Evolutionary conservation across 306 rosid genomes (phyloP).

Genomic region (Lupinus albus): DNA sequence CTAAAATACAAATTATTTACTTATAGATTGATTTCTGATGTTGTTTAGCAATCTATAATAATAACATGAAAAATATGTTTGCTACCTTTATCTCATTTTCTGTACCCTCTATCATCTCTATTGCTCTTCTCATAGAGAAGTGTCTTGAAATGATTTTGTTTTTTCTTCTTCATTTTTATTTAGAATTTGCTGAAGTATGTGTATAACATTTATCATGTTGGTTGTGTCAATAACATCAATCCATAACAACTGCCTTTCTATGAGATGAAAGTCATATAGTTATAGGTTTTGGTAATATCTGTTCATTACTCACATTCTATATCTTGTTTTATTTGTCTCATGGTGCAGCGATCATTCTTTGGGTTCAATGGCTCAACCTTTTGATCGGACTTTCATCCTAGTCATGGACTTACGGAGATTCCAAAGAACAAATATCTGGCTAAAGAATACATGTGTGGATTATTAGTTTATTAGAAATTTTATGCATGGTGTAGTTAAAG

Average conservation of each 20-base stretch:
- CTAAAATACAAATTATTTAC: slow-evolving; percentile 2
- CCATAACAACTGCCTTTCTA: slow-evolving; percentile 4
- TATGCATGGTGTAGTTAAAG: slow-evolving; percentile 37
- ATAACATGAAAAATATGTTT: not conserved
- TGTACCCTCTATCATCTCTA: slow-evolving; percentile 9
- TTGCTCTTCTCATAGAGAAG: not conserved
- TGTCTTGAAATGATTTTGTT: not conserved
- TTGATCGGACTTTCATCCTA: slow-evolving; percentile 44
- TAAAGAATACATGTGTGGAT: slow-evolving; percentile 25
- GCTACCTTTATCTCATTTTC: not conserved
- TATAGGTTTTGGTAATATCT: slow-evolving; percentile 6
- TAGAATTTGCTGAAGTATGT: slow-evolving; percentile 21
- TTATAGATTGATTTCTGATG: slow-evolving; percentile 16
- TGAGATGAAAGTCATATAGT: slow-evolving; percentile 4
- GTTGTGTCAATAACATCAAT: not conserved
- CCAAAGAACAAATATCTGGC: slow-evolving; percentile 11
- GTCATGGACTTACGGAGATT: slow-evolving; percentile 17
- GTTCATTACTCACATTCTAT: slow-evolving; percentile 24
- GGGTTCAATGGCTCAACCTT: slow-evolving; percentile 95
- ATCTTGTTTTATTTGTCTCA: slow-evolving; percentile 33
- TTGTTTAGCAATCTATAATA: slow-evolving; percentile 8
- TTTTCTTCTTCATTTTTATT: not conserved
- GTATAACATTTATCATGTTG: slow-evolving; percentile 1
- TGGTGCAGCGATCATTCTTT: slow-evolving; percentile 72
- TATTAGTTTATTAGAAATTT: slow-evolving; percentile 23